Percentiles rank a stretch among this genome's conserved stretches.
Evolutionary conservation across 192 early-diverging fungal species (phyloP).

Genomic region (Podochytrium sp.): DNA sequence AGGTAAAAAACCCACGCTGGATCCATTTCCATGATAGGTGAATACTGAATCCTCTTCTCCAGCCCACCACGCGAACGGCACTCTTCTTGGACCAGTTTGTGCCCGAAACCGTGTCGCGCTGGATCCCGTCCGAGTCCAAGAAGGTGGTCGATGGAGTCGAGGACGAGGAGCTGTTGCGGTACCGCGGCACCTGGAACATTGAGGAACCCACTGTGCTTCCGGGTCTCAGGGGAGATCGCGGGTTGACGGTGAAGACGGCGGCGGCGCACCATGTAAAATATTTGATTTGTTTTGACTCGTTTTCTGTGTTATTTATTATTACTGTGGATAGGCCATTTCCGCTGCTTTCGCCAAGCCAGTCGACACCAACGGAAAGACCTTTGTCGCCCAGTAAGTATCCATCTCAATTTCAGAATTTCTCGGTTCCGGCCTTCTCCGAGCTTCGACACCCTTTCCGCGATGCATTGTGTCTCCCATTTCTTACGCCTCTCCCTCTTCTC

Average conservation of each 20-base stretch:
- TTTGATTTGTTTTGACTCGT: background rate
- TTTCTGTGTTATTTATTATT: background rate
- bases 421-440: background rate
- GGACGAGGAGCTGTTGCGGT: slow-evolving; percentile 70
- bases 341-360: slow-evolving; percentile 69
- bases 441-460: background rate
- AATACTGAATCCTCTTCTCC: background rate
- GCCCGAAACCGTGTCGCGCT: slow-evolving; percentile 58
- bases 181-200: slow-evolving; percentile 77
- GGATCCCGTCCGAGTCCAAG: slow-evolving; percentile 71
- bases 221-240: slow-evolving; percentile 70
- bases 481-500: too few species aligned
- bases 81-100: slow-evolving; percentile 79
- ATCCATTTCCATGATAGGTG: background rate
- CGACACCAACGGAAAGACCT: slow-evolving; percentile 71
- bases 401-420: background rate
- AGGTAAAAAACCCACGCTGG: background rate
- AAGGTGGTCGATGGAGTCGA: slow-evolving; percentile 73
- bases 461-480: too few species aligned
- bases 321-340: slow-evolving; percentile 68
- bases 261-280: slow-evolving; percentile 78
- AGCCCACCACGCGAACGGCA: slow-evolving; percentile 66
- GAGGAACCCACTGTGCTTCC: slow-evolving; percentile 57
- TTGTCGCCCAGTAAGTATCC: slow-evolving; percentile 57
- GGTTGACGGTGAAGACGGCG: slow-evolving; percentile 77